Conservation (phyloP, 106 monocot species). For the Cymbidium sinense region DNA sequence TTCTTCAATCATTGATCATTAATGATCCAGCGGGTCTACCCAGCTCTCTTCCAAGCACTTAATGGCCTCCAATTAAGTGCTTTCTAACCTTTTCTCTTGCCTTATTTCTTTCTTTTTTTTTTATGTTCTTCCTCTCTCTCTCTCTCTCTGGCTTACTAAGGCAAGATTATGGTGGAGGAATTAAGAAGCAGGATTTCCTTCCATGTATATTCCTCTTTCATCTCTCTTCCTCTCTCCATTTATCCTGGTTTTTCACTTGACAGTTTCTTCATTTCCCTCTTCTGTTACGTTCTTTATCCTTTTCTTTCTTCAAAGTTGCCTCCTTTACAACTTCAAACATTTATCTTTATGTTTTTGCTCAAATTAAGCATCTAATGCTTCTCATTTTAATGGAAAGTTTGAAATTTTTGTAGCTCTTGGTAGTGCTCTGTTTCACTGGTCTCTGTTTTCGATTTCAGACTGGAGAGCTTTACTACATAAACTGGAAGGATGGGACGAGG, state of each 20-base stretch:
- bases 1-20: conserved; percentile 43
- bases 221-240: not conserved
- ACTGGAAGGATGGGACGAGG: conserved; percentile 48
- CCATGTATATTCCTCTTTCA: not conserved
- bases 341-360: too few species aligned
- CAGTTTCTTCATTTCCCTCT: too few species aligned
- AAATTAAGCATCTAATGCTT: too few species aligned
- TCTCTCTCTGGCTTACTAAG: not conserved
- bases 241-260: not conserved
- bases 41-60: not conserved
- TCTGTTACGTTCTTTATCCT: too few species aligned
- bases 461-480: conserved; percentile 76
- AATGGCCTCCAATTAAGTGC: not conserved
- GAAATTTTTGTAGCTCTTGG: too few species aligned
- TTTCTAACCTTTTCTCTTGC: not conserved
- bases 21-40: conserved; percentile 13
- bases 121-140: not conserved
- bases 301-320: too few species aligned
- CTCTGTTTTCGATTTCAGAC: too few species aligned
- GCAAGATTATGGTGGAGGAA: not conserved
- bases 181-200: too few species aligned
- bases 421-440: too few species aligned
- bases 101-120: not conserved
- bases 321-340: too few species aligned
- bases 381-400: too few species aligned